phyloP scores from a whole-genome alignment of 805 yeast species.

The Starmerella bombicola region DNA sequence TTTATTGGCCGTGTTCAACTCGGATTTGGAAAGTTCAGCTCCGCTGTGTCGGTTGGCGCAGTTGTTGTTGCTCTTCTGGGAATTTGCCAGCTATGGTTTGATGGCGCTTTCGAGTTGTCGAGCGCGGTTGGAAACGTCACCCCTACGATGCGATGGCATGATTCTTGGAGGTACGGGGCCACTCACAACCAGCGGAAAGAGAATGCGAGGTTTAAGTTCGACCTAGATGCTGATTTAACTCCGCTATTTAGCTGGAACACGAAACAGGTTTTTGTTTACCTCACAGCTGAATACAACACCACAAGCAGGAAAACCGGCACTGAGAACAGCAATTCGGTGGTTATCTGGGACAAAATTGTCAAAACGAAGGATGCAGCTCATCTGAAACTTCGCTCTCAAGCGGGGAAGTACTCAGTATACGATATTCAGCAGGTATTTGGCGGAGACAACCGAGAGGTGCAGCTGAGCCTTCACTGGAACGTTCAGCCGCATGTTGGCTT shows the following conservation, averaged over 20 bases:
- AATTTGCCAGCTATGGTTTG: constrained; percentile 22
- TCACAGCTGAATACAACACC: constrained; percentile 73
- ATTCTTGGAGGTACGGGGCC: constrained; percentile 50
- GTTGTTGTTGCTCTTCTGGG: constrained; percentile 25
- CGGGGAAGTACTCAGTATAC: constrained; percentile 77
- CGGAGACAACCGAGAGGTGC: constrained; percentile 45
- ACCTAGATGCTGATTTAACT: constrained; percentile 56
- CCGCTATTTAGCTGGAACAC: constrained; percentile 93
- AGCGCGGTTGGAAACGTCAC: constrained; percentile 13
- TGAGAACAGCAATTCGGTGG: constrained; percentile 44
- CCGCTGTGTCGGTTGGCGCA: constrained; percentile 25
- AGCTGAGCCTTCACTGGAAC: constrained; percentile 70
- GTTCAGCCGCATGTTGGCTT: constrained; percentile 87
- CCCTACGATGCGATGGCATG: constrained; percentile 22
- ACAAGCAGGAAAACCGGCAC: constrained; percentile 21
- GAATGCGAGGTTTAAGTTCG: constrained; percentile 58
- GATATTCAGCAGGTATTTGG: constrained; percentile 50
- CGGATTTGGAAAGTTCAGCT: constrained; percentile 27
- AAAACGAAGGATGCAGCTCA: constrained; percentile 45
- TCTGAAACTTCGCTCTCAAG: constrained; percentile 39
- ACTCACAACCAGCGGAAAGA: constrained; percentile 57
- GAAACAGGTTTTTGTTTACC: constrained; percentile 83
- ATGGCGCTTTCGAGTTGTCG: constrained; percentile 22
- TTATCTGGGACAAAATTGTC: constrained; percentile 85
- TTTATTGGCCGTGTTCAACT: constrained; percentile 28